Conservation (phyloP, 768 basidiomycete species). For the Dendrothele bispora region DNA sequence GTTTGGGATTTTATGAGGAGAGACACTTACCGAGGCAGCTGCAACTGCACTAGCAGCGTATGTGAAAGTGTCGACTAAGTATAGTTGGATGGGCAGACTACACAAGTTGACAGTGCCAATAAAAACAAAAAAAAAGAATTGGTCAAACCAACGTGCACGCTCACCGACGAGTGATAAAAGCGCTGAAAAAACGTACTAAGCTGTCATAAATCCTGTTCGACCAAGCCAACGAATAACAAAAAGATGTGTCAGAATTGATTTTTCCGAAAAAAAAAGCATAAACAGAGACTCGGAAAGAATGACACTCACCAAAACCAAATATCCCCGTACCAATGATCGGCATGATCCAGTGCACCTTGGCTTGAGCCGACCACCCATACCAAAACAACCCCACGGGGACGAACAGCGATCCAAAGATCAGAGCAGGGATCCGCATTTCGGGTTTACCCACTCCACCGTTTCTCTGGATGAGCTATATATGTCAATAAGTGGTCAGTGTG, state of each 20-base stretch:
- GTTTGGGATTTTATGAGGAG: too few relatives aligned
- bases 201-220: too few relatives aligned
- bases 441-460: conserved; percentile 5
- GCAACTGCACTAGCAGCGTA: conserved; percentile 72
- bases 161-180: too few relatives aligned
- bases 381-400: conserved; percentile 30
- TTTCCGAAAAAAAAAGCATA: too few relatives aligned
- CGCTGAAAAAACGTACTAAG: conserved; percentile 47
- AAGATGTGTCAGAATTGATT: not conserved
- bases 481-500: not conserved
- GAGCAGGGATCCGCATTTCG: conserved; percentile 6
- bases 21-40: conserved; percentile 55
- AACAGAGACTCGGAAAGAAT: too few relatives aligned
- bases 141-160: too few relatives aligned
- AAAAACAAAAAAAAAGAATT: too few relatives aligned
- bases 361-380: conserved; percentile 84
- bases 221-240: conserved; percentile 23
- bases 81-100: conserved; percentile 67
- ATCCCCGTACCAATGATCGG: conserved; percentile 66
- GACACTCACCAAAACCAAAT: conserved; percentile 49
- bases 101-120: not conserved
- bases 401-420: conserved; percentile 1
- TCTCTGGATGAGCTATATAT: not conserved
- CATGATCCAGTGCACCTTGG: conserved; percentile 71
- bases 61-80: conserved; percentile 70